Evolutionary conservation across 1,284 basidiomycete genomes (phyloP).

Genomic region (Heimioporus retisporus): DNA sequence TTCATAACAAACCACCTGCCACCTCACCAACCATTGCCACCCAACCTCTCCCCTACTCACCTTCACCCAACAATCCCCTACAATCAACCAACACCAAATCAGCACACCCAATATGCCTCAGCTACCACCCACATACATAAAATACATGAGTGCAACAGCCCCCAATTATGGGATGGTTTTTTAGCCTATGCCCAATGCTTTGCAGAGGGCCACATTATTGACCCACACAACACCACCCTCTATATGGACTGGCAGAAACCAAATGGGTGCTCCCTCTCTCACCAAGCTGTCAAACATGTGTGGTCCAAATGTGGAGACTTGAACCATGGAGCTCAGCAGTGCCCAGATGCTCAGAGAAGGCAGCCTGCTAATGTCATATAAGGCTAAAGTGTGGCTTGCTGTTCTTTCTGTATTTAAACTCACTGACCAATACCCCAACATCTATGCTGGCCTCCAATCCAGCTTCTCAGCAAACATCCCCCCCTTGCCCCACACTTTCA

Average conservation of each 20-base stretch:
- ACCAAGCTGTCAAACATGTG: not conserved
- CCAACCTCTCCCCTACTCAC: too few relatives aligned
- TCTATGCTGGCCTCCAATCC: not conserved
- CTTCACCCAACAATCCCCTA: not conserved
- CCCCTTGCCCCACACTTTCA: not conserved
- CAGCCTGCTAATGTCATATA: not conserved
- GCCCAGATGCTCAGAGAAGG: not conserved
- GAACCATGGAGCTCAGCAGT: not conserved
- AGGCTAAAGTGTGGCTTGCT: not conserved
- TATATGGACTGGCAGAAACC: constrained; percentile 5
- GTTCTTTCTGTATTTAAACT: not conserved
- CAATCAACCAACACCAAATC: not conserved
- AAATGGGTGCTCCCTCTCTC: not conserved
- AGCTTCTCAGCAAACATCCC: not conserved
- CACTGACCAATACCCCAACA: not conserved
- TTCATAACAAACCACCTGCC: too few relatives aligned
- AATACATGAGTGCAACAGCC: not conserved
- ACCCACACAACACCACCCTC: too few relatives aligned
- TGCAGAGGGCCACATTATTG: too few relatives aligned
- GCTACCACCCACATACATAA: not conserved
- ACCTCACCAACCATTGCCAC: too few relatives aligned
- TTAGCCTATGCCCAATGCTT: not conserved
- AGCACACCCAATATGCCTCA: not conserved
- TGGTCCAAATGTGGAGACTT: not conserved
- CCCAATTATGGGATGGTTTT: not conserved